These are phyloP conservation scores for Malus hybrid DNA, from an alignment of 331 rosid genomes.

Conservation along the genomic window DNA sequence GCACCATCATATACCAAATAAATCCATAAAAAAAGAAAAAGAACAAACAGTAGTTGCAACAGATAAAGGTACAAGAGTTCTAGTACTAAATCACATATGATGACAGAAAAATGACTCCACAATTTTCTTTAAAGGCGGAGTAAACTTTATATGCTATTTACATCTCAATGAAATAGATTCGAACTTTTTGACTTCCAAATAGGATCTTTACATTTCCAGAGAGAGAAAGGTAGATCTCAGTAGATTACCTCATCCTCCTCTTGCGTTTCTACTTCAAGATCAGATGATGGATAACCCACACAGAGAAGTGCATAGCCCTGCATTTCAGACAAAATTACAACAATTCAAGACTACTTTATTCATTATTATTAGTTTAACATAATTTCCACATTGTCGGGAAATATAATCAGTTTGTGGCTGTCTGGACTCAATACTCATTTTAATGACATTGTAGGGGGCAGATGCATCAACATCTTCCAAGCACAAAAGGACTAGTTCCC, in stretches of 20 bases:
- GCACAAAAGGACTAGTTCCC: not conserved
- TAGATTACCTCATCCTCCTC: slow-evolving; percentile 88
- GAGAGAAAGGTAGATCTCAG: slow-evolving; percentile 4
- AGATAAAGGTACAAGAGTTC: not conserved
- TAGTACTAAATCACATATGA: not conserved
- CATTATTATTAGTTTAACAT: not conserved
- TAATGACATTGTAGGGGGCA: not conserved
- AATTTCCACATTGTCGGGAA: not conserved
- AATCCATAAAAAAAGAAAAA: not conserved
- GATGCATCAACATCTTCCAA: not conserved
- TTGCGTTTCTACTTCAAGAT: slow-evolving; percentile 92
- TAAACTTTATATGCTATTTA: not conserved
- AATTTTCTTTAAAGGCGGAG: not conserved
- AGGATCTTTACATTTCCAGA: slow-evolving; percentile 6
- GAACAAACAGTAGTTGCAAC: not conserved
- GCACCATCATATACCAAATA: not conserved
- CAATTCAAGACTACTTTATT: not conserved
- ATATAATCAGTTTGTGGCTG: not conserved
- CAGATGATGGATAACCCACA: slow-evolving; percentile 87
- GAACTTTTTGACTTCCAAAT: not conserved
- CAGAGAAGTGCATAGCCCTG: slow-evolving; percentile 99
- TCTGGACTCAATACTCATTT: not conserved
- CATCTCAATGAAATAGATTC: not conserved
- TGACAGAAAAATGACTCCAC: not conserved
- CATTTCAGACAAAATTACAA: slow-evolving; percentile 15